Base-by-base conservation (phyloP, 345 rosid genomes). In the Cochlearia excelsa region DNA sequence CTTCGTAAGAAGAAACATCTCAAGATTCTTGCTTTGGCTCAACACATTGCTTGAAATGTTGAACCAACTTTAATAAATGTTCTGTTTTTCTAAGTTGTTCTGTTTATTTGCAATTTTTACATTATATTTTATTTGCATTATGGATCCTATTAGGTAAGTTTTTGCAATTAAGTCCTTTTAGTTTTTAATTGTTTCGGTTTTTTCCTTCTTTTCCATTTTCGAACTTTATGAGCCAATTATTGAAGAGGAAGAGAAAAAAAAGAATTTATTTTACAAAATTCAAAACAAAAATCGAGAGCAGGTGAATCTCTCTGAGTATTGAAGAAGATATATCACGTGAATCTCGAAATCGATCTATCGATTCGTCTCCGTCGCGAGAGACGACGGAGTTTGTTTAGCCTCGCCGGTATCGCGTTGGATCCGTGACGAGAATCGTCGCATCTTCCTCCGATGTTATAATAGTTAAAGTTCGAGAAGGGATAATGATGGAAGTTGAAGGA, bases 1-100 rank as follows among this genome's bases (percentile, higher is more conserved):
- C 83, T 87, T n/a, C 84, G 97, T 70, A 78, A 82, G 85, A 86
- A 83, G 63, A 84, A 77, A 63, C 95, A 87, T 66, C 84, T 85
- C 73, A 90, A 85, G 76, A 87, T 90, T 60, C 84, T 94, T 63
- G 78, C 95, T 35, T 61, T 90, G 68, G 97, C 99, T 7, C 65
- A 78, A 76, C 90, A 90, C 77, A 77, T 89, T 70, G 94, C 89
- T n/a, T 82, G 77, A 8, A 16, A 16, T 16, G 23, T 16, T 16
- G 23, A 16, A 16, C 23, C 23, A 16, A 16, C 23, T 16, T 16
- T 16, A 16, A 16, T 16, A 16, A 16, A 16, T 16, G 23, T 16
- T 16, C 23, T 16, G 23, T 16, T 16, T 16, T 16, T 16, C 23
- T 16, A 16, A 16, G 23, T 16, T 16, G 23, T 16, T 16, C 23